These are phyloP conservation scores for Scortechinia acanthostroma DNA, from an alignment of 2,329 filamentous ascomycete genomes.

Conservation along the genomic window DNA sequence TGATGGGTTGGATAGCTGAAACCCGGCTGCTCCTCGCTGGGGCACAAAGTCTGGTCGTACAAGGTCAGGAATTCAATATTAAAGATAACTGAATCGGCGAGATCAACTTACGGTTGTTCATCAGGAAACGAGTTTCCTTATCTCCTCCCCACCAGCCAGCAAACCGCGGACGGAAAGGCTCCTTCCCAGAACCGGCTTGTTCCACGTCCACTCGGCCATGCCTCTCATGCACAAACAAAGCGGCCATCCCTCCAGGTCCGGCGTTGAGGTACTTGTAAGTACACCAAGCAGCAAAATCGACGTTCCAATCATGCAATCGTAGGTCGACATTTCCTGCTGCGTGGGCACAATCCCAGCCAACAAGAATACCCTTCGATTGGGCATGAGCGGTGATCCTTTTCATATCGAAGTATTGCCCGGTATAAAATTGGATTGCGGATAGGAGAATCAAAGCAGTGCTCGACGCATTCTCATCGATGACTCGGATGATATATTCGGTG, in stretches of 20 bases:
- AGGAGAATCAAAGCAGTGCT: slow-evolving; percentile 72
- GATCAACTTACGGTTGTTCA: slow-evolving; percentile 52
- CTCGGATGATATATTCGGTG: slow-evolving; percentile 64
- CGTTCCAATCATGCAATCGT: slow-evolving; percentile 79
- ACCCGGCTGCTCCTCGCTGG: slow-evolving; percentile 72
- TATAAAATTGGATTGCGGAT: slow-evolving; percentile 87
- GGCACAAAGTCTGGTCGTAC: slow-evolving; percentile 56
- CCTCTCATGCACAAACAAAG: slow-evolving; percentile 71
- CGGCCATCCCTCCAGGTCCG: slow-evolving; percentile 75
- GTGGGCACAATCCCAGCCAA: slow-evolving; percentile 86
- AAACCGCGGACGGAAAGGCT: slow-evolving; percentile 59
- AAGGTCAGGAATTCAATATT: background rate
- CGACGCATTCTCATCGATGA: slow-evolving; percentile 69
- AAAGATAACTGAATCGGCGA: background rate
- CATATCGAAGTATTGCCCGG: slow-evolving; percentile 82
- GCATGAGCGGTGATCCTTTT: slow-evolving; percentile 72
- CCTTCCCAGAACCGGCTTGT: slow-evolving; percentile 19
- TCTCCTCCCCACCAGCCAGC: slow-evolving; percentile 84
- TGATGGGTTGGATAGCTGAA: slow-evolving; percentile 78
- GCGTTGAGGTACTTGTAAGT: slow-evolving; percentile 91
- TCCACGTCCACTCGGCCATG: slow-evolving; percentile 50
- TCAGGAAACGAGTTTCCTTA: slow-evolving; percentile 70
- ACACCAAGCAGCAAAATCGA: slow-evolving; percentile 89
- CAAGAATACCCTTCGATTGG: slow-evolving; percentile 59
- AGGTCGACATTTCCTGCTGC: slow-evolving; percentile 78